A percentile compares a stretch with the other conserved stretches of the same genome.
Conservation (phyloP, 202 grass and related monocot species). For the Zizania palustris region DNA sequence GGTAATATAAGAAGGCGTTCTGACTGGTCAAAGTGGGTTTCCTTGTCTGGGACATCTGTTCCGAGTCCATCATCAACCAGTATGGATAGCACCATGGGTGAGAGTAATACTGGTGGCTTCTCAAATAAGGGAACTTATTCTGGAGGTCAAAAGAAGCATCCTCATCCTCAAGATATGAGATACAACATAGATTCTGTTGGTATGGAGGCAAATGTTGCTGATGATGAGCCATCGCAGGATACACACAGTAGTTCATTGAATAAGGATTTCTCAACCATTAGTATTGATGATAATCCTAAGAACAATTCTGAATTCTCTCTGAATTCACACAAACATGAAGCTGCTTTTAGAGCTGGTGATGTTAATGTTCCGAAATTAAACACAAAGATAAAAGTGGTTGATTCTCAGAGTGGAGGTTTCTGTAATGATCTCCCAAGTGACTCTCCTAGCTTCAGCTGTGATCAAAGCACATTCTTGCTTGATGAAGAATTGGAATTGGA, state of each 20-base stretch:
- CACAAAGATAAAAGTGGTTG: constrained; percentile 39
- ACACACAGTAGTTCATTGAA: constrained; percentile 41
- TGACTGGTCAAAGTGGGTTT: constrained; percentile 88
- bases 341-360: constrained; percentile 44
- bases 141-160: constrained; percentile 50
- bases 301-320: constrained; percentile 23
- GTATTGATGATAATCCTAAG: constrained; percentile 44
- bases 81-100: constrained; percentile 42
- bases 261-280: constrained; percentile 40
- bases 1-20: constrained; percentile 78
- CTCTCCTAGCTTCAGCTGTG: constrained; percentile 54
- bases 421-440: constrained; percentile 44
- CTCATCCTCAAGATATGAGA: constrained; percentile 6
- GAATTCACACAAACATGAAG: constrained; percentile 42
- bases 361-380: constrained; percentile 52
- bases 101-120: constrained; percentile 40
- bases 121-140: constrained; percentile 44
- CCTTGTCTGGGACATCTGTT: constrained; percentile 45
- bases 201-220: constrained; percentile 35
- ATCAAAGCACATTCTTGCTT: constrained; percentile 98
- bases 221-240: constrained; percentile 26
- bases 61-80: constrained; percentile 46
- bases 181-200: constrained; percentile 23
- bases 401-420: constrained; percentile 50
- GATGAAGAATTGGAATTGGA: constrained; percentile 96